Evolutionary conservation across 345 rosid genomes (phyloP).

Genomic region (Acer campestre): DNA sequence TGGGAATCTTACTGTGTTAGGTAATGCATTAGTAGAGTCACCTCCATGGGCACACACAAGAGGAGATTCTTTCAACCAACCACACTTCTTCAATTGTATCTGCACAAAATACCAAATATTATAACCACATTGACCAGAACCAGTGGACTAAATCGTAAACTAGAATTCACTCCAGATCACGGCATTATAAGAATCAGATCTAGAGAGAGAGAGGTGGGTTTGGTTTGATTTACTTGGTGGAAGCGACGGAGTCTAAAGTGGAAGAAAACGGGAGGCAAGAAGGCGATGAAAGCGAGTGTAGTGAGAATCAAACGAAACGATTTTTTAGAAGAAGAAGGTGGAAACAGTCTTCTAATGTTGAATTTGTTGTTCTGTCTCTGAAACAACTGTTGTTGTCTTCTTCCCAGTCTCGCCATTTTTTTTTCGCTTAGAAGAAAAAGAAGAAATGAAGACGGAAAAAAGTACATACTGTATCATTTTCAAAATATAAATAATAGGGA

Average conservation of each 20-base stretch:
- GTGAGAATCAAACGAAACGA: constrained; percentile 56
- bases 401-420: constrained; percentile 17
- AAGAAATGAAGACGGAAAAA: neutral
- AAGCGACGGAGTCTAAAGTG: constrained; percentile 77
- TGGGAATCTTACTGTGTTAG: constrained; percentile 65
- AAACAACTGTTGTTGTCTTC: constrained; percentile 4
- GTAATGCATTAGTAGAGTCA: constrained; percentile 75
- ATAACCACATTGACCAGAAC: neutral
- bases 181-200: neutral
- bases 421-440: neutral
- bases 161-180: neutral
- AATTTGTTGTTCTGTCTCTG: neutral
- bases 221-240: constrained; percentile 47
- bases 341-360: constrained; percentile 15
- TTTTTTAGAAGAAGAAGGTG: constrained; percentile 28
- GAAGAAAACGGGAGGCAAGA: constrained; percentile 83
- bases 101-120: too few relatives aligned
- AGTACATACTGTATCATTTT: too few relatives aligned
- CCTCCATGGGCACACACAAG: constrained; percentile 99
- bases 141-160: neutral
- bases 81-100: constrained; percentile 58
- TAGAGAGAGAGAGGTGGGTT: neutral
- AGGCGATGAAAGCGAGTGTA: constrained; percentile 57
- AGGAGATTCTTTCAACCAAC: constrained; percentile 86
- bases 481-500: too few relatives aligned